These are phyloP conservation scores for Mortierella sp. DNA, from an alignment of 371 early-diverging fungal genomes.

Conservation along the genomic window DNA sequence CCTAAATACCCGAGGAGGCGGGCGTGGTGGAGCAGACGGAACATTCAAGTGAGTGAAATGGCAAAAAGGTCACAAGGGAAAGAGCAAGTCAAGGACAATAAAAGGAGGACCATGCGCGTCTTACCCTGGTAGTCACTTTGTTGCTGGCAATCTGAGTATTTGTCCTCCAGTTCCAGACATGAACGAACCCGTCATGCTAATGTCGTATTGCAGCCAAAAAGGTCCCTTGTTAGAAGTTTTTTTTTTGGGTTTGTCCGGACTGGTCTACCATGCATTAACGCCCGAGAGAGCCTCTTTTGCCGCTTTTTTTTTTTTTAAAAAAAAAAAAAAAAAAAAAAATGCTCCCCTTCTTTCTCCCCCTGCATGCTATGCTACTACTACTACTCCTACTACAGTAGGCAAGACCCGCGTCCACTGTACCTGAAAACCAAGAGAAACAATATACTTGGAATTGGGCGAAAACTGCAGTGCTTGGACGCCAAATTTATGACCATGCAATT, in stretches of 20 bases:
- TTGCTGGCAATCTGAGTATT: slow-evolving; percentile 74
- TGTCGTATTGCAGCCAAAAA: slow-evolving; percentile 6
- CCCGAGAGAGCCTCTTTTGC: no score
- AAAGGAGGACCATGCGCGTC: slow-evolving; percentile 1
- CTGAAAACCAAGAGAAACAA: slow-evolving; percentile 88
- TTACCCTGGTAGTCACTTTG: slow-evolving; percentile 75
- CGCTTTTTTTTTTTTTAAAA: background rate
- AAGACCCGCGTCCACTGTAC: slow-evolving; percentile 50
- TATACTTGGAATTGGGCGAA: slow-evolving; percentile 76
- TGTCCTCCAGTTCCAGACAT: slow-evolving; percentile 87
- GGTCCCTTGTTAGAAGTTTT: no score
- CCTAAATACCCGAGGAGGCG: slow-evolving; percentile 20
- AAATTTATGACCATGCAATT: slow-evolving; percentile 83
- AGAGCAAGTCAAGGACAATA: no score
- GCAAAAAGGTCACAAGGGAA: background rate
- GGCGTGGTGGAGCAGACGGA: background rate
- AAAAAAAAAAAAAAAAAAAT: no score
- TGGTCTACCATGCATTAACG: no score
- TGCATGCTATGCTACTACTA: no score
- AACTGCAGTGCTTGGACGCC: slow-evolving; percentile 79
- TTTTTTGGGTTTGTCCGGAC: no score
- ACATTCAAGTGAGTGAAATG: background rate
- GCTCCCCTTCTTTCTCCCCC: no score
- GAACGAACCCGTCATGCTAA: slow-evolving; percentile 85
- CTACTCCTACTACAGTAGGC: no score